Percentiles rank a stretch among this genome's conserved stretches.
phyloP scores from a whole-genome alignment of 352 stramenopile genomes.

The Phytopythium oedochilum region DNA sequence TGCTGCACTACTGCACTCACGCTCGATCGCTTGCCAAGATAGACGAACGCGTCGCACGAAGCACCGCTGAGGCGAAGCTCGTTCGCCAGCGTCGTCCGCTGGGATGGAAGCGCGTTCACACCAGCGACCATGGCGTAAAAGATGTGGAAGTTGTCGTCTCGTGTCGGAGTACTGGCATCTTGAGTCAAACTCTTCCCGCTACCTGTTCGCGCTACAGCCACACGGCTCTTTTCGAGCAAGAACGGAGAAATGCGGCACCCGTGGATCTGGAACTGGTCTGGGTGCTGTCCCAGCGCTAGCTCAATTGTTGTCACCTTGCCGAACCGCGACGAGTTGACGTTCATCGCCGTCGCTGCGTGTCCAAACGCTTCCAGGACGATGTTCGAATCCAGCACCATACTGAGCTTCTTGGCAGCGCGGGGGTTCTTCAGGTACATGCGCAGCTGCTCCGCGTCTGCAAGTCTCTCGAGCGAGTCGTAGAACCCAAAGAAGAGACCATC shows the following conservation, averaged over 20 bases:
- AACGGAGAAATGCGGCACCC: constrained; percentile 57
- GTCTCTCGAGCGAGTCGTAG: constrained; percentile 70
- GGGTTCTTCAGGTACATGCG: constrained; percentile 78
- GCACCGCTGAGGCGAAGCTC: constrained; percentile 33
- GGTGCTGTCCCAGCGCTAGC: constrained; percentile 38
- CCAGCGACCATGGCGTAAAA: constrained; percentile 66
- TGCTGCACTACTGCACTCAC: constrained; percentile 17
- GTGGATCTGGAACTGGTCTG: constrained; percentile 45
- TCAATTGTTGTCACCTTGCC: constrained; percentile 55
- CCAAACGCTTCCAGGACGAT: constrained; percentile 77
- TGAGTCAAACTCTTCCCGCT: not conserved
- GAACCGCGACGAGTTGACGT: constrained; percentile 74
- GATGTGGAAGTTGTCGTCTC: constrained; percentile 65
- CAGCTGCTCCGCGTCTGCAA: constrained; percentile 78
- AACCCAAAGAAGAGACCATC: constrained; percentile 72
- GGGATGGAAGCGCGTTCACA: constrained; percentile 35
- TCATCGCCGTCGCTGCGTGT: constrained; percentile 56
- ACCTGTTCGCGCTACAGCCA: constrained; percentile 26
- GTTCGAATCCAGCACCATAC: constrained; percentile 59
- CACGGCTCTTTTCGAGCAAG: constrained; percentile 60
- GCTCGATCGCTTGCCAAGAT: constrained; percentile 37
- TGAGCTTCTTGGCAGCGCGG: constrained; percentile 50
- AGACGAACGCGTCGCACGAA: constrained; percentile 39
- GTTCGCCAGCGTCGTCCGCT: constrained; percentile 24
- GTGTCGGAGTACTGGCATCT: not conserved